A percentile compares a stretch with the other conserved stretches of the same genome.
phyloP scores from a whole-genome alignment of 176 grass and related monocot genomes.

The Aegilops bicornis region DNA sequence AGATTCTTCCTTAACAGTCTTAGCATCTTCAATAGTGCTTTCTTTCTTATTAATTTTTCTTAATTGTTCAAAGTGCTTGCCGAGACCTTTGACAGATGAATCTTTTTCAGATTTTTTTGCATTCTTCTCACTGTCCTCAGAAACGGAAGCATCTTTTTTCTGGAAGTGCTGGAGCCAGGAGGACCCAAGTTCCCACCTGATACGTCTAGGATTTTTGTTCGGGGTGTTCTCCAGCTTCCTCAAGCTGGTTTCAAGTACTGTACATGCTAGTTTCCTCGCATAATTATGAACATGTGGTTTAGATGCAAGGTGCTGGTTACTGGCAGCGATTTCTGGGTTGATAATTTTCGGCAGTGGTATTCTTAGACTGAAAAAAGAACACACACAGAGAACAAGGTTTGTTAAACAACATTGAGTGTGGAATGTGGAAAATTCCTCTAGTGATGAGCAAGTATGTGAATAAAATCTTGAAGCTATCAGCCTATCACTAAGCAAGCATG shows the following conservation, averaged over 20 bases:
- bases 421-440: constrained; percentile 15
- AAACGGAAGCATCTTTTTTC: constrained; percentile 63
- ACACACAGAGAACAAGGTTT: background rate
- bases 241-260: constrained; percentile 69
- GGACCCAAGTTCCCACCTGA: constrained; percentile 98
- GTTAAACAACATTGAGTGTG: background rate
- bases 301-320: constrained; percentile 39
- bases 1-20: constrained; percentile 62
- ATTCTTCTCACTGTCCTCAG: constrained; percentile 38
- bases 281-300: constrained; percentile 36
- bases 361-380: constrained; percentile 66
- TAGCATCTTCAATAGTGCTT: constrained; percentile 26
- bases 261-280: constrained; percentile 55
- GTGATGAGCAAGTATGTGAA: background rate
- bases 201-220: constrained; percentile 35
- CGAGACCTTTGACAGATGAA: constrained; percentile 83
- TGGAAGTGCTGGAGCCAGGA: constrained; percentile 83
- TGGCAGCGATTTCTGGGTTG: constrained; percentile 33
- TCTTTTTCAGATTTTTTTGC: constrained; percentile 44
- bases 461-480: background rate
- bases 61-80: constrained; percentile 83
- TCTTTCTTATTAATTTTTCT: constrained; percentile 87
- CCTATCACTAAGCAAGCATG: constrained; percentile 12
- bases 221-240: constrained; percentile 54
- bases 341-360: constrained; percentile 49